Base-by-base conservation (phyloP, 140 eudicot species). In the Oenanthe javanica region DNA sequence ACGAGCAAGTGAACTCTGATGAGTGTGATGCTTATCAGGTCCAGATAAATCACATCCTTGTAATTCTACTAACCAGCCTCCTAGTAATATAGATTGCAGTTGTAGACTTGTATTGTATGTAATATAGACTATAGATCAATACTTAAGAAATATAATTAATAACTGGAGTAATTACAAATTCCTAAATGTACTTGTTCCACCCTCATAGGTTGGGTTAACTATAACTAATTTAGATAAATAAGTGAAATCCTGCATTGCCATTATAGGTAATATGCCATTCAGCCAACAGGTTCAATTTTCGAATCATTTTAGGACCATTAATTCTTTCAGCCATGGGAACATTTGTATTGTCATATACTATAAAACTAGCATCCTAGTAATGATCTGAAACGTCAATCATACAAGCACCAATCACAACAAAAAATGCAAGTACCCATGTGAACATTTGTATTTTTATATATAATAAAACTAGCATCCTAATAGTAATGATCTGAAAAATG, bases 381-480 rank as follows among this genome's bases (percentile, higher is more conserved):
- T 36, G 40, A 36, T 36, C 40, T 36, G 40, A 36, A 36, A 36
- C 40, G 40, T 36, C 40, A 36, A 36, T 36, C 40, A 36, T 1
- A 36, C 40, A 36, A 36, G 40, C 40, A 36, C 40, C 40, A 36
- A 36, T 36, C 40, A 36, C 40, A 36, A 36, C 40, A 36, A 36
- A 36, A 36, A 36, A 36, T 36, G 40, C 40, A 36, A 36, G 40
- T 36, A 36, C 40, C 78, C 71, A 89, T 69, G 43, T 88, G 93
- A 74, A 76, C 83, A 73, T 81, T 89, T 64, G 83, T 40, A 84
- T 75, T 89, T 27, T 88, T 88, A 86, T 89, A 87, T 79, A 90
- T 85, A 63, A 85, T 79, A 83, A 89, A 87, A 84, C 85, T 82
- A 76, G 94, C 87, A 85, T 91, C 94, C 97, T 89, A 86, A 72